phyloP scores from a whole-genome alignment of 495 filamentous ascomycete genomes.

The Neurospora sp. region DNA sequence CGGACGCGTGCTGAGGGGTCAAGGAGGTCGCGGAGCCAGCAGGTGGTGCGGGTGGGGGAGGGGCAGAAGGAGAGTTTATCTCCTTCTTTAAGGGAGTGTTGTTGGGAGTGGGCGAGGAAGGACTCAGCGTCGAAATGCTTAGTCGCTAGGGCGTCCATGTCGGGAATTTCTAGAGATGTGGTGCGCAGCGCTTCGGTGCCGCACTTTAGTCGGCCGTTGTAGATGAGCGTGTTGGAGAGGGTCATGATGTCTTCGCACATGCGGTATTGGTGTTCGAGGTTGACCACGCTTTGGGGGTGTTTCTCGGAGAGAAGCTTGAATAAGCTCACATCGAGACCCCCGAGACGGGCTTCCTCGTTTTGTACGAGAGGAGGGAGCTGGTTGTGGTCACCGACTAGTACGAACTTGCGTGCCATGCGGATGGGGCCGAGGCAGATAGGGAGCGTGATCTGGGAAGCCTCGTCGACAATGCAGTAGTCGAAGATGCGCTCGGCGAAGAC shows the following conservation, averaged over 20 bases:
- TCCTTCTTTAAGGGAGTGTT: background rate
- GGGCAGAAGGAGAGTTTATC: conserved; percentile 37
- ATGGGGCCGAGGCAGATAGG: conserved; percentile 91
- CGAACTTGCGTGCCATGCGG: conserved; percentile 83
- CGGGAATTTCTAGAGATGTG: conserved; percentile 46
- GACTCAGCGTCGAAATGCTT: conserved; percentile 43
- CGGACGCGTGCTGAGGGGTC: conserved; percentile 59
- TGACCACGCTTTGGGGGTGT: conserved; percentile 78
- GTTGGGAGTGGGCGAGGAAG: conserved; percentile 18
- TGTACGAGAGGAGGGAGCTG: conserved; percentile 92
- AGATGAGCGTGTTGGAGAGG: conserved; percentile 87
- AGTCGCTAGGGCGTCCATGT: conserved; percentile 42
- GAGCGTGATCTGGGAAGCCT: conserved; percentile 94
- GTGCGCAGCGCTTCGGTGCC: conserved; percentile 66
- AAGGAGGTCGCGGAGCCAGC: conserved; percentile 78
- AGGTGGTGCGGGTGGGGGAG: conserved; percentile 39
- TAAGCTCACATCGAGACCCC: conserved; percentile 83
- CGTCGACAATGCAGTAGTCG: conserved; percentile 97
- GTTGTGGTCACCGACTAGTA: conserved; percentile 92
- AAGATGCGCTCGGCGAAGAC: conserved; percentile 85
- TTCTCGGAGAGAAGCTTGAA: conserved; percentile 87
- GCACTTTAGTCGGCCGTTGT: conserved; percentile 79
- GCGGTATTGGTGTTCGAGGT: conserved; percentile 90
- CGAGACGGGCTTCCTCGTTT: conserved; percentile 74
- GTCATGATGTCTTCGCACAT: conserved; percentile 97